Evolutionary conservation across 2,329 filamentous ascomycete genomes (phyloP), one percentile per base, ranked within the genome.

Genomic region (Cytospora mali): DNA sequence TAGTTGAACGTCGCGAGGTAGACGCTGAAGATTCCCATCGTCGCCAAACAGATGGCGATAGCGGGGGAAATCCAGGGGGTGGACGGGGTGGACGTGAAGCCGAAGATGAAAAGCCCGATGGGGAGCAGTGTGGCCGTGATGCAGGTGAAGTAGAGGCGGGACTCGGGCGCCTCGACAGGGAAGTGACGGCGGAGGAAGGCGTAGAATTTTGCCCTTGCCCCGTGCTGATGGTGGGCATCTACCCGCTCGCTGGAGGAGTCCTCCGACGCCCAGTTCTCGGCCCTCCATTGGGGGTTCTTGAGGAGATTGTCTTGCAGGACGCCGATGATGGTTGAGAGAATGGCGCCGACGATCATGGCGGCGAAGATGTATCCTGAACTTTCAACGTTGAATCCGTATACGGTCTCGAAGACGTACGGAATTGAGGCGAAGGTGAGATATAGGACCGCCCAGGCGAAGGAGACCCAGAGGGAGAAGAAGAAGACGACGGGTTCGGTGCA

Each of bases 1-100:
- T 96, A 97, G 73, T 97, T 97, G 78, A 97, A 97, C 0, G 92
- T 91, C 3, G 93, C 89, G 1, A 97, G 82, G 71, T 96, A 96
- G 39, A 97, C 87, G 48, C 86, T 88, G 74, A 92, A 94, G 67
- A 97, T 96, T 29, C 93, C 89, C 80, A 94, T 90, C 0, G 90
- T 94, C 0, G 92, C 88, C 64, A 92, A 84, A 0, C 82, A 85
- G 35, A 97, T 81, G 0, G 87, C 89, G 3, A 94, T 75, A 0
- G 86, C 77, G 0, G 92, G 91, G 0, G 86, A 84, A 61, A 92
- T 88, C 90, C 90, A 94, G 66, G 86, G 90, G 1, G 88, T 80
- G 0, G 78, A 79, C 0, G 81, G 73, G 62, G 80, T 85, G 0
- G 86, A 84, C 0, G 88, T 88, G 83, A 90, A 92, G 11, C 90